A percentile compares a stretch with the other conserved stretches of the same genome.
Conservation (phyloP, 2,329 filamentous ascomycete species). For the Microdochium trichocladiopsis region DNA sequence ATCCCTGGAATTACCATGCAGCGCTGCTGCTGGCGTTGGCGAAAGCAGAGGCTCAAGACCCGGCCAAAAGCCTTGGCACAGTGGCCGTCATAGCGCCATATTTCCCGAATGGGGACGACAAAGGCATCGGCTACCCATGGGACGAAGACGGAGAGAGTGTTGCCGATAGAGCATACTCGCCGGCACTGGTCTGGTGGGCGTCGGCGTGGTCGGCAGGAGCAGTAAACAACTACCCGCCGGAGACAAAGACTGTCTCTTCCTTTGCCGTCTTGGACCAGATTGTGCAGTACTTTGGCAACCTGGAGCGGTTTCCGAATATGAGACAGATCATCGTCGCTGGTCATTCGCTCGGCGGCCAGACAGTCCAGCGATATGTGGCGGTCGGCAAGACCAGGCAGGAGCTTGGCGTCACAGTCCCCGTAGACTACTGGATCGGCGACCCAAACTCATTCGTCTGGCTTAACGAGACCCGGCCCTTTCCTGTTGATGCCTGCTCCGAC, state of each 20-base stretch:
- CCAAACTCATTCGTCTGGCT: conserved; percentile 7
- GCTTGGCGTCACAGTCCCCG: conserved; percentile 2
- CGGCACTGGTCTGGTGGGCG: conserved; percentile 5
- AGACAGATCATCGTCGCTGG: conserved; percentile 6
- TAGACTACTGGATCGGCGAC: conserved; percentile 7
- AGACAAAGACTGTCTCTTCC: neutral
- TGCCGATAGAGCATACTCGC: conserved; percentile 1
- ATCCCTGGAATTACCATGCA: neutral
- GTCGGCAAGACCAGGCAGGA: conserved; percentile 3
- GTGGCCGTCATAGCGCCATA: conserved; percentile 2
- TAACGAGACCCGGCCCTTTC: conserved; percentile 1
- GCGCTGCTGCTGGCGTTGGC: conserved; percentile 1
- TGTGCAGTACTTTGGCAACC: conserved; percentile 5
- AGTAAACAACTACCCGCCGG: conserved; percentile 5
- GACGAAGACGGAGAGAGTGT: conserved; percentile 1
- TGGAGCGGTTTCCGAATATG: conserved; percentile 5
- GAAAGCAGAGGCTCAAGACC: neutral
- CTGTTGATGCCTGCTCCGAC: conserved; percentile 1
- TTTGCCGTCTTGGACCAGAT: conserved; percentile 6
- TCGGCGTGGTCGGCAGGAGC: conserved; percentile 4
- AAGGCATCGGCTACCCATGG: conserved; percentile 3
- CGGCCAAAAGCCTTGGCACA: neutral
- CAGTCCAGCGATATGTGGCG: conserved; percentile 6
- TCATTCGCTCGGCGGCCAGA: conserved; percentile 6
- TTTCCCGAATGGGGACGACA: conserved; percentile 5